Evolutionary conservation across 805 yeast genomes (phyloP), one percentile per base, ranked within the genome.

Genomic region (Pichia membranifaciens): DNA sequence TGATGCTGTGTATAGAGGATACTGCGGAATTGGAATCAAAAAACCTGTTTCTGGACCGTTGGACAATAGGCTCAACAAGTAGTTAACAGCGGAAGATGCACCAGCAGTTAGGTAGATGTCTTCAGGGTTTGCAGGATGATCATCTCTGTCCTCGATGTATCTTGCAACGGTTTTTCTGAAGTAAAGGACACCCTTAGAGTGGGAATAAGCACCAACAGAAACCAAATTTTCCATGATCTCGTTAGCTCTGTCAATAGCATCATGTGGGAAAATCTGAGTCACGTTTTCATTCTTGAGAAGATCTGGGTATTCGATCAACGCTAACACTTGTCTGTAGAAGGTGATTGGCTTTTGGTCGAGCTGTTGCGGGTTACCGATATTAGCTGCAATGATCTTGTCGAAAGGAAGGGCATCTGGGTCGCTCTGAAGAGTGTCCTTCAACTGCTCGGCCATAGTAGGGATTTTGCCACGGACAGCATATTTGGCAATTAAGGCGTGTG

Each of bases 351-450:
- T 76, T 66, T 93, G 99, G 56, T 88, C 91, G 61, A 93, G 74
- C 64, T 91, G 98, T 67, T 93, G 99, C 2, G 99, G 99, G 64
- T 93, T 93, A 28, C 99, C 99, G 53, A 93, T 93, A 64, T 93
- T 93, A 53, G 96, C 93, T 59, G 80, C 82, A 62, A 95, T 84
- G 58, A 93, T 86, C 51, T 76, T 70, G 38, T 76, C 68, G 61
- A 89, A 93, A 0, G 96, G 95, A 54, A 88, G 69, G 5, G 85
- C 78, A 17, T 71, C 72, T 22, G 85, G 82, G 35, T 77, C 71
- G 37, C 69, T 62, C 10, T 65, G 62, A 35, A 93, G 71, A 55
- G 78, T 75, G 9, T 66, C 68, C 49, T 82, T 74, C 49, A 93
- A 69, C 60, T 88, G 86, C 58, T 91, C 98, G 22, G 99, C 98